Percentiles rank a stretch among this genome's conserved stretches.
Conservation (phyloP, 192 early-diverging fungal genomes). For the Funneliformis mosseae region DNA sequence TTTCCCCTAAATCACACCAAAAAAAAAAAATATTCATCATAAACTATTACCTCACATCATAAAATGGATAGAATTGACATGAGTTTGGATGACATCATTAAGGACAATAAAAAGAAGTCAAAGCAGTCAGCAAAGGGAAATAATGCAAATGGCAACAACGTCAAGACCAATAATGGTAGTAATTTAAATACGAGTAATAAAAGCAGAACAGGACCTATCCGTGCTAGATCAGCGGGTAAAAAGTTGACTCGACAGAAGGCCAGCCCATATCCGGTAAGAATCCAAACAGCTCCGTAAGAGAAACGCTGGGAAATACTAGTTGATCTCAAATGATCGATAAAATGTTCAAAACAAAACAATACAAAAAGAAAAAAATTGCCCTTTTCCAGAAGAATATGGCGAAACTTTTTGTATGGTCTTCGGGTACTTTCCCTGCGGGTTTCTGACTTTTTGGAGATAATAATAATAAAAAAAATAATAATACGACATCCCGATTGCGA, state of each 20-base stretch:
- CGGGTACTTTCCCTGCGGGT: conserved; percentile 4
- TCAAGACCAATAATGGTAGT: conserved; percentile 1
- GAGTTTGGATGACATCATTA: conserved; percentile 49
- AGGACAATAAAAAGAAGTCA: conserved; percentile 37
- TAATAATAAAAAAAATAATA: too few relatives aligned
- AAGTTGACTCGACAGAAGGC: conserved; percentile 36
- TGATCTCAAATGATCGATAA: background rate
- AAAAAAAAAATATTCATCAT: background rate
- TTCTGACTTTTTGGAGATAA: background rate
- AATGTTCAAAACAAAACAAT: background rate
- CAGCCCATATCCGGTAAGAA: conserved; percentile 39
- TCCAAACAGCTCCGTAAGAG: conserved; percentile 17
- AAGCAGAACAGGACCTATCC: conserved; percentile 32
- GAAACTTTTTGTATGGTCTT: conserved; percentile 17
- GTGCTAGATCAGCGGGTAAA: conserved; percentile 28
- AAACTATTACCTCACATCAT: background rate
- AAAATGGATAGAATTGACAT: conserved; percentile 42
- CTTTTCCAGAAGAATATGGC: conserved; percentile 26
- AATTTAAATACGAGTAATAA: conserved; percentile 13
- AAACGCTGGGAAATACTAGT: conserved; percentile 14
- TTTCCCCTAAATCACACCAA: background rate
- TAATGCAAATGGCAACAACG: background rate
- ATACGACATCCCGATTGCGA: background rate
- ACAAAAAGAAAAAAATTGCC: background rate
- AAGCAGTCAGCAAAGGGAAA: background rate